Percentiles rank a stretch among this genome's conserved stretches.
Conservation (phyloP, 768 basidiomycete species). For the Ephemerocybe angulata region DNA sequence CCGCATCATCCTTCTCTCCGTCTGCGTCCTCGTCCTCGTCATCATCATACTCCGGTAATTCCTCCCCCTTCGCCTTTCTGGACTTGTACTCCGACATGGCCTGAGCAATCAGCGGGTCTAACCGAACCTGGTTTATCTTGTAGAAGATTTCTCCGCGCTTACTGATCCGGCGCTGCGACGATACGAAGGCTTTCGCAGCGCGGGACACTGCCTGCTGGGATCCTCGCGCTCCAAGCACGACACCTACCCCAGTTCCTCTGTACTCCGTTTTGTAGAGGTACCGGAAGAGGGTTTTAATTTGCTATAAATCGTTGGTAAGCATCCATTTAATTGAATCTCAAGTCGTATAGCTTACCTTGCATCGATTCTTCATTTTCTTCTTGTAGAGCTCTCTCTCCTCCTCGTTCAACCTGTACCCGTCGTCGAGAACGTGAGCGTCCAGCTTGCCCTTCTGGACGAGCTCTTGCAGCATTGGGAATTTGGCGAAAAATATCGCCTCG, state of each 20-base stretch:
- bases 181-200: neutral
- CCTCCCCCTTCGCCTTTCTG: no score
- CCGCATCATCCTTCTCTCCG: neutral
- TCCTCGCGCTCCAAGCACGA: neutral
- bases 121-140: neutral
- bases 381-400: neutral
- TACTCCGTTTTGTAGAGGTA: neutral
- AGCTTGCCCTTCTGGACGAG: neutral
- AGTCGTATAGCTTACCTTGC: neutral
- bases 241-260: neutral
- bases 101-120: neutral
- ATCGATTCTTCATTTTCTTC: neutral
- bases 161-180: neutral
- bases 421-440: neutral
- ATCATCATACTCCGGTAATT: no score
- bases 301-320: neutral
- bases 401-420: neutral
- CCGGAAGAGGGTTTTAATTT: neutral
- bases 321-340: neutral
- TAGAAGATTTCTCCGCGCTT: neutral
- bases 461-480: neutral
- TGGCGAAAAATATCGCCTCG: neutral
- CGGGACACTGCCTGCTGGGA: neutral
- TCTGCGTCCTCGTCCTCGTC: neutral
- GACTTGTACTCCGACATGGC: neutral